Conservation (phyloP, 2,329 filamentous ascomycete genomes). For the Grosmannia clavigera region DNA sequence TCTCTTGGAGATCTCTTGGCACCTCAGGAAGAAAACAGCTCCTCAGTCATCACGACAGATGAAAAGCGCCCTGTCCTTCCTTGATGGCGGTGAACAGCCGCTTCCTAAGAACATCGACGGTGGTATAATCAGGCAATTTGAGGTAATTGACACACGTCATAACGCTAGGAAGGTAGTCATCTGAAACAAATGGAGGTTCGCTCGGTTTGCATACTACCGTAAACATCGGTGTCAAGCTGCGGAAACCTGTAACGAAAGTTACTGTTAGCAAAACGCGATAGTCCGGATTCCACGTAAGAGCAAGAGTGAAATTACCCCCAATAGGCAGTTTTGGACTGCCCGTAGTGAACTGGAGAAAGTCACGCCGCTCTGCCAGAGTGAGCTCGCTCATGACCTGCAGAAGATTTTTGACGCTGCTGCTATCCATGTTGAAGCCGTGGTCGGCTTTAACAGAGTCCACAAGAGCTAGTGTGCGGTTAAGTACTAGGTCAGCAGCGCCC, state of each 20-base stretch:
- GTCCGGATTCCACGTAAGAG: not conserved
- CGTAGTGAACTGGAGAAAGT: conserved; percentile 96
- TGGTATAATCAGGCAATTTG: conserved; percentile 90
- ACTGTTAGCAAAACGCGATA: not conserved
- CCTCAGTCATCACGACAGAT: conserved; percentile 53
- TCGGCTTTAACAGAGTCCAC: conserved; percentile 99
- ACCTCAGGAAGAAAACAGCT: not conserved
- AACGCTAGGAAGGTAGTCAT: conserved; percentile 97
- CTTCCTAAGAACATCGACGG: conserved; percentile 60
- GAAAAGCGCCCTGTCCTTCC: conserved; percentile 96
- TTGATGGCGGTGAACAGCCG: conserved; percentile 76
- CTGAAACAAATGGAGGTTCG: conserved; percentile 81
- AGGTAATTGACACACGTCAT: conserved; percentile 99
- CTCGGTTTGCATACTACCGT: conserved; percentile 99
- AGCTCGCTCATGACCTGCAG: conserved; percentile 92
- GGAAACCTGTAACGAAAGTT: conserved; percentile 35
- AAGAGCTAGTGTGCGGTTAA: conserved; percentile 46
- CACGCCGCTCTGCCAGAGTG: conserved; percentile 59
- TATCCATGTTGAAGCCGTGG: conserved; percentile 97
- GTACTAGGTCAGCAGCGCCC: not conserved
- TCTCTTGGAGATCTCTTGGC: not conserved
- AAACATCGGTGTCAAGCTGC: conserved; percentile 93
- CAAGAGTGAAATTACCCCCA: conserved; percentile 53
- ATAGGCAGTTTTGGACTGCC: conserved; percentile 97
- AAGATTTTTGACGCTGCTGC: conserved; percentile 84